Percentiles rank a stretch among this genome's conserved stretches.
These are phyloP conservation scores for Xylariaceae sp. DNA, from an alignment of 2,329 filamentous ascomycete genomes.

Conservation along the genomic window DNA sequence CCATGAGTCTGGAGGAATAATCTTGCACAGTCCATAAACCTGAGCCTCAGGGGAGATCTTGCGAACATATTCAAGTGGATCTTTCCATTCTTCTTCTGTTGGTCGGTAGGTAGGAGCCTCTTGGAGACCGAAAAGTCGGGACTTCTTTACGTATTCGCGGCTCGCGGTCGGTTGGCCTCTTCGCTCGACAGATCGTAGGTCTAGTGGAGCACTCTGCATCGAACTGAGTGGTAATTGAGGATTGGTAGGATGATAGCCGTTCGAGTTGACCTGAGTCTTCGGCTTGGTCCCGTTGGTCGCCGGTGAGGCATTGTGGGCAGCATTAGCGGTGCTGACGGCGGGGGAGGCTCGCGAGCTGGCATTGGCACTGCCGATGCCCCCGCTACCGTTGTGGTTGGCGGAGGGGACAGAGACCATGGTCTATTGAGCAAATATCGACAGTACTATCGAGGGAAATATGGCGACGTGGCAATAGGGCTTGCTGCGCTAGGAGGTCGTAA, in stretches of 20 bases:
- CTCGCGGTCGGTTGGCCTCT: conserved; percentile 81
- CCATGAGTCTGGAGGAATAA: conserved; percentile 93
- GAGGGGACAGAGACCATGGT: conserved; percentile 51
- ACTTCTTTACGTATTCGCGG: conserved; percentile 77
- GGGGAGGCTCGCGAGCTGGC: conserved; percentile 61
- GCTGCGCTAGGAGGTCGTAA: conserved; percentile 15
- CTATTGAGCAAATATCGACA: conserved; percentile 18
- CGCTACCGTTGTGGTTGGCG: conserved; percentile 47
- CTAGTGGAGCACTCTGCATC: conserved; percentile 69
- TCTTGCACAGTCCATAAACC: conserved; percentile 92
- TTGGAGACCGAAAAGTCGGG: conserved; percentile 81
- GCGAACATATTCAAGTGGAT: conserved; percentile 91
- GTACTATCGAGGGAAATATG: conserved; percentile 3
- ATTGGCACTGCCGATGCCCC: conserved; percentile 52
- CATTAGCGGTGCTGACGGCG: conserved; percentile 47
- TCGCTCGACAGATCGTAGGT: conserved; percentile 89
- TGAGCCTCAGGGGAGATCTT: conserved; percentile 88
- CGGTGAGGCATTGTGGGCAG: conserved; percentile 44
- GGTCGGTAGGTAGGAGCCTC: conserved; percentile 92
- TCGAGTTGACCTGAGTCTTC: conserved; percentile 61
- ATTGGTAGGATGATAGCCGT: conserved; percentile 60
- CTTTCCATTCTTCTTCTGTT: conserved; percentile 91
- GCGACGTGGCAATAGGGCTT: conserved; percentile 13
- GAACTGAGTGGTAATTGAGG: conserved; percentile 61
- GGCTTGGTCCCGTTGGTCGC: conserved; percentile 47